phyloP scores from a whole-genome alignment of 1,284 basidiomycete genomes.

The Apiotrichum brassicae region DNA sequence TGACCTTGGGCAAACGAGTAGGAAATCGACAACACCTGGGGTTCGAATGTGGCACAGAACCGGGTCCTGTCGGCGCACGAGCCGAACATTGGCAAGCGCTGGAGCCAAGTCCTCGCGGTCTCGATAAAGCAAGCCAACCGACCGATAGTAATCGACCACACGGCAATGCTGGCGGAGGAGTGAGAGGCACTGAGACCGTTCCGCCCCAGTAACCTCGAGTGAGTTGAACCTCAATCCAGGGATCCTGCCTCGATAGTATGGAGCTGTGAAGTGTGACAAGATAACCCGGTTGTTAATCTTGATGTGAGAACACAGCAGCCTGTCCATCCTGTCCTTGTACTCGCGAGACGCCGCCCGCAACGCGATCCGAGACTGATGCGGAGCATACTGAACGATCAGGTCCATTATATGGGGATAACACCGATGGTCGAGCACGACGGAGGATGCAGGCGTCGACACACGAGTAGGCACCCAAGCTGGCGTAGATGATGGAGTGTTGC shows the following conservation, averaged over 20 bases:
- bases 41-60: constrained; percentile 2
- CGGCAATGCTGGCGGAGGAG: not conserved
- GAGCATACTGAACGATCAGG: not conserved
- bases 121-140: not conserved
- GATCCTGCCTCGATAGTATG: not conserved
- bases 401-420: constrained; percentile 8
- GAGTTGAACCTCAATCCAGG: not conserved
- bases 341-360: constrained; percentile 2
- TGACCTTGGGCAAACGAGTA: not conserved
- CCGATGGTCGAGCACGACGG: not conserved
- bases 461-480: no score
- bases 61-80: not conserved
- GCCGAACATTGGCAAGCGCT: not conserved
- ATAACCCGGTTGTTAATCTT: constrained; percentile 1
- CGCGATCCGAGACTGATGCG: not conserved
- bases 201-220: not conserved
- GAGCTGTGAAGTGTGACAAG: not conserved
- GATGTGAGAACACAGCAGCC: not conserved
- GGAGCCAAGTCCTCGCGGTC: not conserved
- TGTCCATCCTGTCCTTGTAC: constrained; percentile 1
- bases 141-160: constrained; percentile 1
- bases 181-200: not conserved
- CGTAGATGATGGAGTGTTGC: no score
- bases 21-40: not conserved
- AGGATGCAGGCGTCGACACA: not conserved